Evolutionary conservation across 371 early-diverging fungal species (phyloP), one percentile per base, ranked within the genome.

Genomic region (Syncephalis fuscata): DNA sequence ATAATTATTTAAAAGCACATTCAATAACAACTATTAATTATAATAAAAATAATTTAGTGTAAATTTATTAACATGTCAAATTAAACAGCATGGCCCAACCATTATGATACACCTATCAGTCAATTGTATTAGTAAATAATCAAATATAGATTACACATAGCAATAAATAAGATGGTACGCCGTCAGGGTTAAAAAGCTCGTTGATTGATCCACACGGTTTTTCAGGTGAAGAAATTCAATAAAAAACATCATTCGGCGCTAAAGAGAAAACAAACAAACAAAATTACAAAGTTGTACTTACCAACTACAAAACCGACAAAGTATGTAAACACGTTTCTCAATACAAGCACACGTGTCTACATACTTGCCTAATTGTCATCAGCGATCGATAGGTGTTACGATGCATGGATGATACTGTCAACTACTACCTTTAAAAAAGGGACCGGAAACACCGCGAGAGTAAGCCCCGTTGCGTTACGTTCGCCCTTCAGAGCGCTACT

Each of bases 401-500:
- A 21, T 41, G 8, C 41, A 41, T 21, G 8, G 41, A 15, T 7
- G 8, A 21, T 16, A 8, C 8, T 41, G n/a, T 21, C 4, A 46
- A 53, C 21, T 14, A 32, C 4, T 32, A 32, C 32, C 11, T 11
- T 32, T 32, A 32, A 7, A 32, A 24, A 51, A 46, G 46, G 43
- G 52, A 44, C 54, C 45, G 56, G 56, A 57, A 64, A 59, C 62
- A 57, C 50, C 55, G 54, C 60, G 58, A 52, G 48, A 64, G 63
- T 64, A 63, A 64, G 65, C 65, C 65, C 65, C 65, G 65, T 64
- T 64, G 65, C 55, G 65, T 62, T 64, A 64, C 44, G 53, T 36
- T 42, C 24, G 11, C 32, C 7, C 32, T 32, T 7, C 7, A 32
- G 4, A 4, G 32, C 32, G 32, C 32, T 11, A 32, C 32, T 11